Base-by-base conservation (phyloP, 2,329 filamentous ascomycete genomes). In the Nectriaceae sp. region DNA sequence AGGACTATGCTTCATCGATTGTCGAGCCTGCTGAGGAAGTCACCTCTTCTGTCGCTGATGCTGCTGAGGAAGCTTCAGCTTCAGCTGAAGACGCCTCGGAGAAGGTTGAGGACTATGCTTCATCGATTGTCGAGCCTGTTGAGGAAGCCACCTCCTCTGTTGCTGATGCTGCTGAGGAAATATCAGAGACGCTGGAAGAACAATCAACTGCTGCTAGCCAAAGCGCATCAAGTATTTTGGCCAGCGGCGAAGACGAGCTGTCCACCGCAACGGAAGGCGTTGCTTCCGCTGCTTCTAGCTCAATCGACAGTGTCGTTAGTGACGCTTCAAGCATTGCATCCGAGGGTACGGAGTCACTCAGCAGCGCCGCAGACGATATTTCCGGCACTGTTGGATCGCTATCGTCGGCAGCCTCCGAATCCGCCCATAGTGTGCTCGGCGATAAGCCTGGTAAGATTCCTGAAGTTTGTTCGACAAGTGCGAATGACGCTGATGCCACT, bases 11-110 rank as follows among this genome's bases (percentile, higher is more conserved):
- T 37, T 11, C 33, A 6, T 10, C 10, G 10, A 16, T 6, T 18
- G 10, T 18, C 11, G 16, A 37, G 33, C 6, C 6, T 6, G 33
- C 33, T 11, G 33, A 11, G 33, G 10, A 37, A 11, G 33, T 11
- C 33, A 18, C 33, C 16, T 11, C 11, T 37, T 10, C 64, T 11
- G 63, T 61, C n/a, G 54, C 63, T 5, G 33, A 63, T 13, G 63
- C 61, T 16, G 54, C 63, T 6, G 68, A 71, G n/a, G 66, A 62
- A 0, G 53, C 65, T 3, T 59, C 46, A 10, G 54, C 58, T 13
- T 64, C 55, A 2, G 47, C 56, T 1, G 57, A 58, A 3, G 46
- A 46, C 16, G 46, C 40, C 8, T 51, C 47, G 35, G 43, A 56
- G 18, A 44, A 48, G 10, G 39, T 61, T 36, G 54, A 63, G 18